Base-by-base conservation (phyloP, 768 basidiomycete genomes). In the Xerocomus brunneocitrinus region DNA sequence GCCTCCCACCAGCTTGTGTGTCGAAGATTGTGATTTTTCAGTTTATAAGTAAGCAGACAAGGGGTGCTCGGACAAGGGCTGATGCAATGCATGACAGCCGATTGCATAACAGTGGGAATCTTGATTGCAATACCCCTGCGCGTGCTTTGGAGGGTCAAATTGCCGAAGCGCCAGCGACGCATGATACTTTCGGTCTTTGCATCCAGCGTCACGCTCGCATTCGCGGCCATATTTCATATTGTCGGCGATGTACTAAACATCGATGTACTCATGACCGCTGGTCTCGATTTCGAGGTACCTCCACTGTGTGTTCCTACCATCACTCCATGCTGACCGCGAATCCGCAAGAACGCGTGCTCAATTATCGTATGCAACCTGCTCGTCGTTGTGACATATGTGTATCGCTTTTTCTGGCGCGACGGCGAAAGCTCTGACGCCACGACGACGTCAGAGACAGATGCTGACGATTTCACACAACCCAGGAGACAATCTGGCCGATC, bases 131-230 rank as follows among this genome's bases (percentile, higher is more conserved):
- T 62, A 9, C 60, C 60, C 2, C 22, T 63, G 24, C 22, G 52
- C 2, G 16, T 62, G 45, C 55, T 63, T 7, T 60, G 61, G 61
- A 49, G 35, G 31, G 50, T 63, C 35, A 62, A 43, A 22, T 47
- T 63, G 7, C 58, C 58, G 0, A 38, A 8, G 3, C 43, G 42
- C 40, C 58, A 58, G 13, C 49, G 58, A 13, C 49, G 56, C 14
- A 62, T 62, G 62, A 60, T 63, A 24, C 53, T 62, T 19, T 47
- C 48, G 5, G 52, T 54, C 32, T 62, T 62, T 35, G 31, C 56
- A 2, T 62, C 61, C 9, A 19, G 19, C 19, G 19, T 19, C 19
- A 19, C 19, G n/a, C 45, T 63, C 4, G 45, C 56, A 27, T 31
- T 63, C 9, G 58, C n/a, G 0, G 52, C 56, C 14, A 1, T 60